phyloP scores from a whole-genome alignment of 352 stramenopile genomes.

The Pythium utonaiense region DNA sequence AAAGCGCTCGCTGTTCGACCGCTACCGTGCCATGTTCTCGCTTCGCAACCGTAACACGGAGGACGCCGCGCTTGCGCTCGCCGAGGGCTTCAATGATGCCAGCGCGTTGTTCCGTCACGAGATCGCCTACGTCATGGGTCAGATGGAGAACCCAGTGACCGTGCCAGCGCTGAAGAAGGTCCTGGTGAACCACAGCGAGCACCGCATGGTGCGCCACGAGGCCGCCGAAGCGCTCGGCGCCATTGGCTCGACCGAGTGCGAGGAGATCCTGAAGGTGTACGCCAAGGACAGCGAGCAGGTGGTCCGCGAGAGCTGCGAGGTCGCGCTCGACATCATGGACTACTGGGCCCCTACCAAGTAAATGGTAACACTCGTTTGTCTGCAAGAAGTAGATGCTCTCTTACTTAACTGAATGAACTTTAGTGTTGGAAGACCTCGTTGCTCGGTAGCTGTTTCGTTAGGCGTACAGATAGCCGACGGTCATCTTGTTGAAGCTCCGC shows the following conservation, averaged over 20 bases:
- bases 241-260: slow-evolving; percentile 91
- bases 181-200: slow-evolving; percentile 88
- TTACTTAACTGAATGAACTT: background rate
- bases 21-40: slow-evolving; percentile 98
- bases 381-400: background rate
- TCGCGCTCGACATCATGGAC: slow-evolving; percentile 96
- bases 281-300: slow-evolving; percentile 78
- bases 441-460: too few species aligned
- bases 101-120: slow-evolving; percentile 89
- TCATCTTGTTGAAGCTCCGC: slow-evolving; percentile 49
- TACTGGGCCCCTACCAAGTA: slow-evolving; percentile 88
- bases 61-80: slow-evolving; percentile 78
- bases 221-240: slow-evolving; percentile 95
- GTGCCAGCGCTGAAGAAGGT: slow-evolving; percentile 88
- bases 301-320: slow-evolving; percentile 94
- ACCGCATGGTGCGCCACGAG: slow-evolving; percentile 98
- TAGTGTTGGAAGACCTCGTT: slow-evolving; percentile 3
- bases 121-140: slow-evolving; percentile 92
- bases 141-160: slow-evolving; percentile 89
- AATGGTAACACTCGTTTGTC: background rate
- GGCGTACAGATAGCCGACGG: slow-evolving; percentile 55
- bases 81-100: slow-evolving; percentile 67
- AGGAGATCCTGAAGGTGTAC: slow-evolving; percentile 84
- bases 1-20: slow-evolving; percentile 84
- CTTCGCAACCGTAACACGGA: slow-evolving; percentile 94